Evolutionary conservation across 768 basidiomycete species (phyloP), one percentile per base, ranked within the genome.

Genomic region (Sporobolomyces phaffii): DNA sequence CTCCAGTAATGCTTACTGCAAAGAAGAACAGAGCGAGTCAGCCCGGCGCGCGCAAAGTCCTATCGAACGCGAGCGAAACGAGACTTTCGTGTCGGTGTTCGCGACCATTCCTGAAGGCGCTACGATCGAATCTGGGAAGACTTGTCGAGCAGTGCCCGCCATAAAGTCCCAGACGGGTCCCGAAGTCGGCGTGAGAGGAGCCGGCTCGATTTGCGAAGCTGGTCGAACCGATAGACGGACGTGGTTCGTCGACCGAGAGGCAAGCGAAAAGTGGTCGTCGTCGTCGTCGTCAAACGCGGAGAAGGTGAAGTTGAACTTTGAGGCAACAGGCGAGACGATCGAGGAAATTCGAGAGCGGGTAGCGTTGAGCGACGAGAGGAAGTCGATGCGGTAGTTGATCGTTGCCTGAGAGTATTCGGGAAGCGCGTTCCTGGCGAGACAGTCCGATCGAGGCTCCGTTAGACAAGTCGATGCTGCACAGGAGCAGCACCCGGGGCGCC

Each of bases 1-100:
- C 76, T 74, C 78, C 78, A 79, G 22, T 2, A 8, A 15, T 29
- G 20, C 48, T 67, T 66, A 10, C 62, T 72, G 43, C 68, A 28
- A 9, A 17, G 6, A 44, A 6, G 58, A 60, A 18, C 22, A 2
- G 45, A 47, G 24, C 17, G 31, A 33, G 45, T 8, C 5, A 45
- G 20, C 60, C 26, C 26, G 10, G 15, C 13, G 14, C 17, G n/a
- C n/a, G n/a, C n/a, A n/a, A n/a, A n/a, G n/a, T n/a, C n/a, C n/a
- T n/a, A n/a, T n/a, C n/a, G n/a, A n/a, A n/a, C n/a, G n/a, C n/a
- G n/a, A n/a, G n/a, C n/a, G n/a, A n/a, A n/a, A n/a, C n/a, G n/a
- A n/a, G n/a, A n/a, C n/a, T n/a, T n/a, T n/a, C n/a, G n/a, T n/a
- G n/a, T n/a, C n/a, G 49, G 26, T 50, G 20, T 36, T 36, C 28